phyloP scores from a whole-genome alignment of 78 protist species.

The Guillardia theta region DNA sequence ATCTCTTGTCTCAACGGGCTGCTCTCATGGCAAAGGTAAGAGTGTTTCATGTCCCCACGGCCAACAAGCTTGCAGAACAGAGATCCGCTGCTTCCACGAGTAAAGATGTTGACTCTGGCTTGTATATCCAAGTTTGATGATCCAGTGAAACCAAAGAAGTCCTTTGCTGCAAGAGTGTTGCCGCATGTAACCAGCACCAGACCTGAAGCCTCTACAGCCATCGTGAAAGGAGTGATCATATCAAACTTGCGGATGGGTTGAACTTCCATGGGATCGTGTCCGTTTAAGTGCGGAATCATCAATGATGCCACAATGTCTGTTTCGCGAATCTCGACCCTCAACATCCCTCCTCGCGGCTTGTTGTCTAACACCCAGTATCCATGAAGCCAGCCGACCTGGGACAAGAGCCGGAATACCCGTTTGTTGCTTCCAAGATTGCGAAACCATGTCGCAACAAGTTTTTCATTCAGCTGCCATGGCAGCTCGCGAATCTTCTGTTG shows the following conservation, averaged over 20 bases:
- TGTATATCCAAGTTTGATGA: neutral
- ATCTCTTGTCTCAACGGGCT: neutral
- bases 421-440: neutral
- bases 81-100: neutral
- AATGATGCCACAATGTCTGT: neutral
- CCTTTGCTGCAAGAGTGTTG: neutral
- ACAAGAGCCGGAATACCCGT: neutral
- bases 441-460: neutral
- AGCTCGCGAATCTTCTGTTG: neutral
- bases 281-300: neutral
- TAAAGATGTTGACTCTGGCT: neutral
- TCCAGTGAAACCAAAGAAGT: neutral
- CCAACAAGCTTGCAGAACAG: neutral
- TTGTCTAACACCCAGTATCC: neutral
- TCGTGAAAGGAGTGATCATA: neutral
- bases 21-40: neutral
- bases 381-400: neutral
- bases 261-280: neutral
- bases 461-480: neutral
- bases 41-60: neutral
- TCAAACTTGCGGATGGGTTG: neutral
- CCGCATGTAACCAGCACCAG: neutral
- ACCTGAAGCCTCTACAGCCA: neutral
- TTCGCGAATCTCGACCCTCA: neutral
- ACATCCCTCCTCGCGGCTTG: neutral